Evolutionary conservation across 371 early-diverging fungal species (phyloP), one percentile per base, ranked within the genome.

Genomic region (Furculomyces boomerangus): DNA sequence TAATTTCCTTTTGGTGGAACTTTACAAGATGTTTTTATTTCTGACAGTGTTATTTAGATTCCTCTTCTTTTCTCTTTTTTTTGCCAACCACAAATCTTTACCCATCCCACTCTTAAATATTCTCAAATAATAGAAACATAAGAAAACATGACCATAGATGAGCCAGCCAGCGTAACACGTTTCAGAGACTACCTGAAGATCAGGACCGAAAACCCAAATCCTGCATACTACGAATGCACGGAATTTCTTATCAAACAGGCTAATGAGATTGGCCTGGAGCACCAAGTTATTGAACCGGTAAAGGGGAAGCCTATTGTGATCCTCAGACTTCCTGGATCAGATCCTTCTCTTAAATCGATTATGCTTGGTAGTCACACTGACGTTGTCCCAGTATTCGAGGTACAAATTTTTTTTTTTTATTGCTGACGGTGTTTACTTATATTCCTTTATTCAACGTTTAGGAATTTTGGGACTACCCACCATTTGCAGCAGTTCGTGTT

Each of bases 291-390:
- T 47, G 25, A 53, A 64, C 64, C 50, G 51, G 77, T 74, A 1
- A 57, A 64, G 3, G 81, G 75, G 35, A 84, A 84, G 64, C 86
- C 85, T 2, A 65, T 83, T 3, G 74, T 80, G 31, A 68, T 88
- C 37, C 57, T 86, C 60, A 83, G 78, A 25, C 75, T 75, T 71
- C 55, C 54, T 14, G 85, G 84, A 14, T 57, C 57, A 2, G 67
- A 77, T 32, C 76, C 83, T 14, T 37, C 43, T 10, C 58, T 74
- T 52, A 71, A 76, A 40, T 58, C 78, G 32, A 57, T 88, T 32
- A 54, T 84, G 37, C 77, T 86, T 56, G 85, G 84, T 75, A 78
- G 78, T 46, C 88, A 88, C 67, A 79, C 78, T 8, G 88, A 88
- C 60, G 89, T 88, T 1, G 89, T 88, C 22, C 88, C 89, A 7